Percentiles rank a stretch among this genome's conserved stretches.
These are phyloP conservation scores for Acacia confusa DNA, from an alignment of 306 rosid genomes.

Conservation along the genomic window DNA sequence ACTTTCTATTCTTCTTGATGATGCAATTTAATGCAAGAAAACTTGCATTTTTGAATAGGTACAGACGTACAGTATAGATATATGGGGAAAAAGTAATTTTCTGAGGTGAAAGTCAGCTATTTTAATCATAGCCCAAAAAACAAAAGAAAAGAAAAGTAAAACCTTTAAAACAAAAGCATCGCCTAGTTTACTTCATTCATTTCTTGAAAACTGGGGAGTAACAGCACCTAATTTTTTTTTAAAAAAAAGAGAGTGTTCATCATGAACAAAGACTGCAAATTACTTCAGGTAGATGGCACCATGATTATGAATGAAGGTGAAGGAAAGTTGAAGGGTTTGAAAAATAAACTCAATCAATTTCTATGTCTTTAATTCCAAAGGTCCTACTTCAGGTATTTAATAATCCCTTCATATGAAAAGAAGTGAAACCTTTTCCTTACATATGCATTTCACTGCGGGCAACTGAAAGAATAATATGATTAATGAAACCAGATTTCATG, in stretches of 20 bases:
- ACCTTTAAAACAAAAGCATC: not conserved
- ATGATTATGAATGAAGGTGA: conserved; percentile 16
- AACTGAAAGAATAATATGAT: conserved; percentile 30
- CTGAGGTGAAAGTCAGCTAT: conserved; percentile 20
- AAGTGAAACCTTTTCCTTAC: conserved; percentile 37
- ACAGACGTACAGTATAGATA: not conserved
- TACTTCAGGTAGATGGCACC: conserved; percentile 3
- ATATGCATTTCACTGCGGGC: conserved; percentile 27
- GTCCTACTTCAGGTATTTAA: conserved; percentile 27
- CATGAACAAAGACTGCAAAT: conserved; percentile 6
- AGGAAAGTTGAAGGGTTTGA: not conserved
- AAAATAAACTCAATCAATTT: conserved; percentile 14
- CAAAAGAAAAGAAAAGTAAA: not conserved
- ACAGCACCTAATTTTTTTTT: conserved; percentile 4
- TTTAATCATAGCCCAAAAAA: not conserved
- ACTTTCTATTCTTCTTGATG: not conserved
- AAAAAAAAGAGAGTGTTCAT: conserved; percentile 24
- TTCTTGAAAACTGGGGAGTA: not conserved
- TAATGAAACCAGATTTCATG: conserved; percentile 36
- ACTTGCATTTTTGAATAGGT: not conserved
- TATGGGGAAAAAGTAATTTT: not conserved
- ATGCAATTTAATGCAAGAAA: not conserved
- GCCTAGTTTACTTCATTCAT: conserved; percentile 13
- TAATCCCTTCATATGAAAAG: conserved; percentile 27
- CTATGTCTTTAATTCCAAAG: conserved; percentile 29